phyloP scores from a whole-genome alignment of 1,284 basidiomycete species.

The Ceratobasidium papillatum region DNA sequence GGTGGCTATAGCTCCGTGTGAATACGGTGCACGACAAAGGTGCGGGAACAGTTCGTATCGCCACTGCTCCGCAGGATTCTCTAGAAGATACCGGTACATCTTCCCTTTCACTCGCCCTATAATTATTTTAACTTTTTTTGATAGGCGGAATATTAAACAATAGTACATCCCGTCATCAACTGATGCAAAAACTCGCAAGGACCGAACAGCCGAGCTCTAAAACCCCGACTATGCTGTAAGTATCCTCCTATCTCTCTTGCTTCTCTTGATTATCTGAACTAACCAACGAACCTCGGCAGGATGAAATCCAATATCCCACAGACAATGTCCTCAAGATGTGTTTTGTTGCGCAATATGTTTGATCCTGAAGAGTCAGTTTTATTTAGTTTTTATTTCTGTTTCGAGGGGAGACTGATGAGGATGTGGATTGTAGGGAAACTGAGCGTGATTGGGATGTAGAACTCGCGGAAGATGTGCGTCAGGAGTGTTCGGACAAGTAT shows the following conservation, averaged over 20 bases:
- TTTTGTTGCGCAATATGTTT: slow-evolving; percentile 96
- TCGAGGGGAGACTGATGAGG: neutral
- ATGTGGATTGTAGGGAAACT: slow-evolving; percentile 72
- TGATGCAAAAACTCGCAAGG: slow-evolving; percentile 99
- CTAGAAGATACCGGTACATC: slow-evolving; percentile 74
- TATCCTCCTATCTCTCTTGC: slow-evolving; percentile 48
- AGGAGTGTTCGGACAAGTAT: slow-evolving; percentile 92
- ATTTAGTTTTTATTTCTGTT: neutral
- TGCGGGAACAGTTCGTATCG: slow-evolving; percentile 55
- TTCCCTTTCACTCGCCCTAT: neutral
- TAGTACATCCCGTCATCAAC: slow-evolving; percentile 92
- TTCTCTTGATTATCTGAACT: slow-evolving; percentile 34
- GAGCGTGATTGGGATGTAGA: slow-evolving; percentile 97
- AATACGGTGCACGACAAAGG: slow-evolving; percentile 93
- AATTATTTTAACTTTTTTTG: slow-evolving; percentile 55
- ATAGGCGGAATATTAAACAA: slow-evolving; percentile 74
- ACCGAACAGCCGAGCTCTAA: slow-evolving; percentile 70
- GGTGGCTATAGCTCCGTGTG: slow-evolving; percentile 72
- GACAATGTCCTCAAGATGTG: slow-evolving; percentile 81
- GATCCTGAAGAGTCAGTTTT: slow-evolving; percentile 86
- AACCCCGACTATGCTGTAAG: slow-evolving; percentile 65
- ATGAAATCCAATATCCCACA: slow-evolving; percentile 75
- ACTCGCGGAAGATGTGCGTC: slow-evolving; percentile 94
- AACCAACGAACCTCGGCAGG: slow-evolving; percentile 52
- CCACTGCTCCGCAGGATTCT: slow-evolving; percentile 65